Base-by-base conservation (phyloP, 2,329 filamentous ascomycete species). In the Colletotrichum tamarilloi region DNA sequence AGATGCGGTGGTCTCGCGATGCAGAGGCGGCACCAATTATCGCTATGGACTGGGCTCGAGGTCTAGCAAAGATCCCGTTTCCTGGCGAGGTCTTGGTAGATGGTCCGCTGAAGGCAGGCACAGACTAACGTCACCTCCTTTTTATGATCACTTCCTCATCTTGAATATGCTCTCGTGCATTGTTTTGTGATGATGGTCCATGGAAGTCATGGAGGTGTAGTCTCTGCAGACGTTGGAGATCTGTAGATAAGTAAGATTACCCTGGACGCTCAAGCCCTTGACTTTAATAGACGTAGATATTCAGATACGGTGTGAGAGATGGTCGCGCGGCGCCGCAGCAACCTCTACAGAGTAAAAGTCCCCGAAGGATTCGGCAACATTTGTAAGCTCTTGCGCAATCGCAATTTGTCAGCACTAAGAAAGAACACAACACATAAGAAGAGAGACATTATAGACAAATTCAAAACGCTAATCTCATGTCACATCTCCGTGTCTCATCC, bases 31-130 rank as follows among this genome's bases (percentile, higher is more conserved):
- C 70, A 0, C 70, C 67, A 2, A 73, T 73, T 8, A 28, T 73
- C 12, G 67, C 70, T 24, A 19, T 73, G 16, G 70, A 73, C 12
- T 73, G 70, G 70, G 67, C 70, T 14, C 59, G 70, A 28, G 70
- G 70, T 11, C 12, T 73, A 6, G 67, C 70, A 14, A 73, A 73
- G 30, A 55, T 70, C 1, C 70, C 67, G 12, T 73, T 73, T 8
- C 67, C 60, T 1, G 70, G 70, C 2, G 70, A 73, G 22, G 49
- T 70, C 4, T 1, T 73, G 22, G 67, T 73, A 8, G 55, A 73
- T 19, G 67, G 60, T 12, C 67, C 70, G 19, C 14, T 12, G 19
- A 62, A 52, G n/a, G 0, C 22, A 3, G 28, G 11, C 3, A 8
- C n/a, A 11, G 28, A 11, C 1, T 26, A 19, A 19, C 2, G 32